Base-by-base conservation (phyloP, 2,329 filamentous ascomycete species). In the Penicillium glabrum region DNA sequence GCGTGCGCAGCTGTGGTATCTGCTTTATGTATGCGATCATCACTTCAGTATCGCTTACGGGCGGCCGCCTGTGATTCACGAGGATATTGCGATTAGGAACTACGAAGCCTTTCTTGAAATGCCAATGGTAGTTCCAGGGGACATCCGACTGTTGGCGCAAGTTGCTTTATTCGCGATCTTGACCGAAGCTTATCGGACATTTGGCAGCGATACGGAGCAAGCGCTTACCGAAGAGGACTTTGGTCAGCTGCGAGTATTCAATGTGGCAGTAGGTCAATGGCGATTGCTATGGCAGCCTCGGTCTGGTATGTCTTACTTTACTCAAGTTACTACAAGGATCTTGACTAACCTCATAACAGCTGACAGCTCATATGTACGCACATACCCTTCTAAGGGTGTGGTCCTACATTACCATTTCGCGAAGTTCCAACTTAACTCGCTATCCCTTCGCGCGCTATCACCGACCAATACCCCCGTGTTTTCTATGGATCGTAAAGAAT, bases 11-110 rank as follows among this genome's bases (percentile, higher is more conserved):
- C 70, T 87, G 13, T 87, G 85, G 85, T 87, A 86, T 67, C 67
- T 86, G 33, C 71, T 86, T 0, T 88, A 87, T 63, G 83, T 87
- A 1, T 87, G 85, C 64, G 86, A 88, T 63, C 85, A 87, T 59
- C 86, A 88, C 67, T 83, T 87, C 27, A 84, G 83, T 19, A 86
- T 86, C 23, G 73, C 86, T 0, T 86, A 87, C 53, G 83, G 83
- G 2, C 76, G 85, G 3, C 82, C 83, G 1, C 81, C 83, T 0
- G 80, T 86, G 9, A 82, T 86, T 0, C 81, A 82, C 27, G 84
- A 86, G 51, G 83, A 87, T 53, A 71, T 77, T 14, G 80, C 82
- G 0, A 83, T 86, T 39, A 80, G 83, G 49, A 83, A 83, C 5
- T 83, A 83, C 73, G 82, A 86, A 51, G 74, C 77, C 1, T 83